Percentiles rank a stretch among this genome's conserved stretches.
phyloP scores from a whole-genome alignment of 208 protist genomes.

The Leptomonas pyrrhocoris region DNA sequence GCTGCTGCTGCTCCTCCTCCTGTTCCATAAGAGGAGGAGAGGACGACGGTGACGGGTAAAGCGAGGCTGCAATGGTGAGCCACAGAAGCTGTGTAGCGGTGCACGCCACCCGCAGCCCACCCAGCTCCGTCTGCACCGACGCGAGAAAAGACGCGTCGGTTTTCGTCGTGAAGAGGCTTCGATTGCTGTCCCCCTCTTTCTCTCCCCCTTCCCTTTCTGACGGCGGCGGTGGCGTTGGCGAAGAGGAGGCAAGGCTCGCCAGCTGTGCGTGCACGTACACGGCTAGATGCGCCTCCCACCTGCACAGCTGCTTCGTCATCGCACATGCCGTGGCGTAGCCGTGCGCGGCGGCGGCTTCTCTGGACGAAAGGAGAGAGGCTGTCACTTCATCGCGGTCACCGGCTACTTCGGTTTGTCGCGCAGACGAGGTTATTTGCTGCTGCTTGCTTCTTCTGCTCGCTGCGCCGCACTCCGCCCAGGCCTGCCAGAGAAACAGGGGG shows the following conservation, averaged over 20 bases:
- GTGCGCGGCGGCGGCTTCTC: slow-evolving; percentile 2
- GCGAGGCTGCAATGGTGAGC: slow-evolving; percentile 1
- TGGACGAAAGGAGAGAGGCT: background rate
- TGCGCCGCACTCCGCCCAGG: background rate
- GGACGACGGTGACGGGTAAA: background rate
- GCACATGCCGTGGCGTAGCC: slow-evolving; percentile 11
- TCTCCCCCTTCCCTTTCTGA: too few species aligned
- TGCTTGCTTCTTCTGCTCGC: background rate
- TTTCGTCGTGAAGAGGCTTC: background rate
- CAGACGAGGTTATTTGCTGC: background rate
- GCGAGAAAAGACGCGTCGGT: slow-evolving; percentile 2
- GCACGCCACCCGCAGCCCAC: slow-evolving; percentile 20
- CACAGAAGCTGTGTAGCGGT: slow-evolving; percentile 22
- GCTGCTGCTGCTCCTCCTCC: too few species aligned
- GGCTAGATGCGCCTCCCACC: slow-evolving; percentile 28
- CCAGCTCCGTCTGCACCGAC: slow-evolving; percentile 10
- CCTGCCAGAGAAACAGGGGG: slow-evolving; percentile 22
- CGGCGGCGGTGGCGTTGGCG: background rate
- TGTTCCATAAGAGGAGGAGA: too few species aligned
- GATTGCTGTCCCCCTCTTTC: background rate
- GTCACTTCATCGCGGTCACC: background rate
- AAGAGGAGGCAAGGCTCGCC: background rate
- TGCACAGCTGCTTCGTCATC: slow-evolving; percentile 16
- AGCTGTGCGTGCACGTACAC: slow-evolving; percentile 19
- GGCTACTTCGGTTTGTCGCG: background rate